These are phyloP conservation scores for Oryza rufipogon DNA, from an alignment of 176 grass and related monocot species.

Conservation along the genomic window DNA sequence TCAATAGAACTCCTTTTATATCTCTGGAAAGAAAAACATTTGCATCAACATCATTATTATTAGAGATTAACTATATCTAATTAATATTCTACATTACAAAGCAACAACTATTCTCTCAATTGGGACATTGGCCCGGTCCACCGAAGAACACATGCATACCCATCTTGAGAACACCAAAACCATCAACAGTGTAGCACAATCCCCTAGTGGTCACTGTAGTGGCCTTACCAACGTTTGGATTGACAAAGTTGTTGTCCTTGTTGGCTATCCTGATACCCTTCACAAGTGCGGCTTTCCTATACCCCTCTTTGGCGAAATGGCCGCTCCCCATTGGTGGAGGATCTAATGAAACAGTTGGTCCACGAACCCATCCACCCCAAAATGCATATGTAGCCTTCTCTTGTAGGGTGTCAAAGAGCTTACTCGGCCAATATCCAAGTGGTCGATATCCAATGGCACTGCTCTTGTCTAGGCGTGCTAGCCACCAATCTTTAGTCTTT, in stretches of 20 bases:
- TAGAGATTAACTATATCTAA: background rate
- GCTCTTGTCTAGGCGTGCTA: background rate
- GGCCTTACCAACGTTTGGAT: background rate
- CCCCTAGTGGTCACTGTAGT: background rate
- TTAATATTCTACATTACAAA: background rate
- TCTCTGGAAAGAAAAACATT: background rate
- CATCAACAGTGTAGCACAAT: slow-evolving; percentile 3
- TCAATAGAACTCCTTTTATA: no score
- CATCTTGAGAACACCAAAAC: rapidly evolving
- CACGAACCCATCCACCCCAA: slow-evolving; percentile 17
- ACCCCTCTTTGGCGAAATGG: slow-evolving; percentile 37
- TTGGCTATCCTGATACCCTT: background rate
- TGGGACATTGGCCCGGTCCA: slow-evolving; percentile 24
- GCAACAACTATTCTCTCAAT: background rate
- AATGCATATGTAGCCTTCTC: background rate
- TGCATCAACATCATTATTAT: background rate
- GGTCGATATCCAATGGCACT: slow-evolving; percentile 39
- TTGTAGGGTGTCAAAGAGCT: background rate
- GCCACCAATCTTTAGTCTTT: slow-evolving; percentile 33
- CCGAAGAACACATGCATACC: slow-evolving; percentile 24
- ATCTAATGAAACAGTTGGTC: background rate
- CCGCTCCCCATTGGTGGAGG: slow-evolving; percentile 41
- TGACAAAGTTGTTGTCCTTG: background rate
- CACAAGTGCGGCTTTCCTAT: slow-evolving; percentile 15
- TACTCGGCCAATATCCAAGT: slow-evolving; percentile 39